Evolutionary conservation across 2,329 filamentous ascomycete species (phyloP).

Genomic region (Aspergillus sp.): DNA sequence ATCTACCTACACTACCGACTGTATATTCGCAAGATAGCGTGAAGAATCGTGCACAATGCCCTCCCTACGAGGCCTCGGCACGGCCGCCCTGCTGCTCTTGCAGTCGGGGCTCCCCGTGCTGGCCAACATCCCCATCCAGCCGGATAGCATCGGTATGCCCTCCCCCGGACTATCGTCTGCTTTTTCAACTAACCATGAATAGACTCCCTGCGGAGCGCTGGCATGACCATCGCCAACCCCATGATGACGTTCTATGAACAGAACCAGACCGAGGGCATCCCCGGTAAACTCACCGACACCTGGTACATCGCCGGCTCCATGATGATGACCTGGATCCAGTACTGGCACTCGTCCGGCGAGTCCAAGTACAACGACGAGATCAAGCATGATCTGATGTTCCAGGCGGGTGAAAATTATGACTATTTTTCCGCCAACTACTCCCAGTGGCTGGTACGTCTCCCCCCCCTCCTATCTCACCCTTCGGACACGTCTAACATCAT

Average conservation of each 20-base stretch:
- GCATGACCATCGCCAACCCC: slow-evolving; percentile 2
- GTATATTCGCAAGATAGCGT: too few species aligned
- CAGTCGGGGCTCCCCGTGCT: neutral
- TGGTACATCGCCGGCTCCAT: slow-evolving; percentile 68
- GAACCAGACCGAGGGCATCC: slow-evolving; percentile 9
- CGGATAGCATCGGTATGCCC: neutral
- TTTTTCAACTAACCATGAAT: too few species aligned
- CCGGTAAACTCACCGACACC: slow-evolving; percentile 22
- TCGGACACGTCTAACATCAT: slow-evolving; percentile 54
- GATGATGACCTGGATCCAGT: slow-evolving; percentile 66
- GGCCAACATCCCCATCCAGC: neutral
- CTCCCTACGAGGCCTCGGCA: neutral
- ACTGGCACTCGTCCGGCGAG: slow-evolving; percentile 77
- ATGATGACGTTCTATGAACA: slow-evolving; percentile 9
- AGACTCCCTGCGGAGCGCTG: slow-evolving; percentile 8
- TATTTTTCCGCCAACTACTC: slow-evolving; percentile 42
- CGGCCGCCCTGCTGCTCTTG: neutral
- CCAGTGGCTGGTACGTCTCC: slow-evolving; percentile 31
- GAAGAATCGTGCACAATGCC: too few species aligned
- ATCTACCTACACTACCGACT: too few species aligned
- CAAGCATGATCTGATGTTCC: slow-evolving; percentile 58
- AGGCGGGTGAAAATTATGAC: slow-evolving; percentile 67
- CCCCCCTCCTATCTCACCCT: neutral
- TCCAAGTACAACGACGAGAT: slow-evolving; percentile 66
- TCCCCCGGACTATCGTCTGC: neutral